Base-by-base conservation (phyloP, 1,284 basidiomycete species). In the Phylloporus sp. region DNA sequence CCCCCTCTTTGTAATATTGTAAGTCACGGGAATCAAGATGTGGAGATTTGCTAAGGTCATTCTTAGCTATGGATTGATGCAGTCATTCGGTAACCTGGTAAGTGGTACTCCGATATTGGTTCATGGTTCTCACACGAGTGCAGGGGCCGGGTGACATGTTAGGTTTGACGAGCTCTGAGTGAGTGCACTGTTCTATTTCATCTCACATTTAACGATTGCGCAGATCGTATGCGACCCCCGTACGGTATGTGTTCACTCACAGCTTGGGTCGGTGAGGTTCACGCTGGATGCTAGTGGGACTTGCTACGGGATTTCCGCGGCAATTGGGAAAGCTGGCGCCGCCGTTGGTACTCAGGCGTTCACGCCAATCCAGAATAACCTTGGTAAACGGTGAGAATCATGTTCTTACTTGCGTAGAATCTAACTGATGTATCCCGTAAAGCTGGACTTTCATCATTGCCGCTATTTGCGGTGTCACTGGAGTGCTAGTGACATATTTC, bases 341-440 rank as follows among this genome's bases (percentile, higher is more conserved):
- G 92, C 89, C 22, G 70, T 93, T 60, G 92, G 92, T 5, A 91
- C 89, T 0, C 89, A 94, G 72, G 89, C 83, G 2, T 93, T 93
- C 75, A 90, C 87, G 6, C 90, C 90, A 6, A 92, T 93, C 66
- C 89, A 92, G 72, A 81, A 79, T 61, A 80, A 88, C 69, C 81
- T 89, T 20, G 88, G 88, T 32, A 86, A 89, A 72, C 85, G 81
- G 84, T 88, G 67, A 69, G 46, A 44, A 18, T 34, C 51, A 46
- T 65, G 0, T 61, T 40, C 42, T 42, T 55, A 22, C 28, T 40
- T 63, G 15, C n/a, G 4, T 15, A 32, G 37, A 28, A 6, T 20
- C 28, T 2, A 37, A 39, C 64, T 74, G 29, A 76, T 59, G 61
- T 40, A 24, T 13, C n/a, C 11, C 37, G 54, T 56, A 37, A 67